phyloP scores from a whole-genome alignment of 73 alveolate species.

The Stentor roeselii region DNA sequence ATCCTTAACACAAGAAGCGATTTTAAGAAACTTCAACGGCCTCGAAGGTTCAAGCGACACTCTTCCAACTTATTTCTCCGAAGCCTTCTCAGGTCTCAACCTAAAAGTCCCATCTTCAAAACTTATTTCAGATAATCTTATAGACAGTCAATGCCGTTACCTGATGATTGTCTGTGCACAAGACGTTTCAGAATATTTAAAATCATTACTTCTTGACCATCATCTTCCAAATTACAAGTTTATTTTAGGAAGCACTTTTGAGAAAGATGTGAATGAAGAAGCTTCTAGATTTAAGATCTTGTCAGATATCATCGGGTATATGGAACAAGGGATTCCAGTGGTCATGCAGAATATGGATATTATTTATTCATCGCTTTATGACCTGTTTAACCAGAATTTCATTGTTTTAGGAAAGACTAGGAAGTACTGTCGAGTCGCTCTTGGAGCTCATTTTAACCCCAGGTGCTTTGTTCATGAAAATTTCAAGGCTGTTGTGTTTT shows the following conservation, averaged over 20 bases:
- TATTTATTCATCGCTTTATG: slow-evolving; percentile 58
- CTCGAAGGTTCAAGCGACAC: too few relatives aligned
- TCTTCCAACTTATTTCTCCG: not conserved
- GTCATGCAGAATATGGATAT: slow-evolving; percentile 46
- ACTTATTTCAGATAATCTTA: slow-evolving; percentile 40
- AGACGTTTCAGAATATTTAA: slow-evolving; percentile 46
- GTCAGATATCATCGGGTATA: slow-evolving; percentile 46
- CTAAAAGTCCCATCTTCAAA: not conserved
- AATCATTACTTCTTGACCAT: slow-evolving; percentile 35
- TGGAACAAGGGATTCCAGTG: slow-evolving; percentile 48
- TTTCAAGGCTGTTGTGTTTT: not conserved
- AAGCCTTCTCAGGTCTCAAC: too few relatives aligned
- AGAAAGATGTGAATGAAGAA: slow-evolving; percentile 43
- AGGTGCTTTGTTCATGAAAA: slow-evolving; percentile 17
- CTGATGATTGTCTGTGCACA: slow-evolving; percentile 31
- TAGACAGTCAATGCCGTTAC: slow-evolving; percentile 23
- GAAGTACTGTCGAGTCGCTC: slow-evolving; percentile 24
- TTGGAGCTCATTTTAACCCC: slow-evolving; percentile 27
- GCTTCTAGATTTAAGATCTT: slow-evolving; percentile 38
- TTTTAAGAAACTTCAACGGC: not conserved
- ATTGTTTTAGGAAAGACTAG: not conserved
- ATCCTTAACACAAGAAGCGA: too few relatives aligned
- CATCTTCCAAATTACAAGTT: slow-evolving; percentile 35
- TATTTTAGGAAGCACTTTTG: slow-evolving; percentile 29
- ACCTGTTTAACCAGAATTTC: slow-evolving; percentile 57